Evolutionary conservation across 2,329 filamentous ascomycete genomes (phyloP).

Genomic region (Xylariaceae sp.): DNA sequence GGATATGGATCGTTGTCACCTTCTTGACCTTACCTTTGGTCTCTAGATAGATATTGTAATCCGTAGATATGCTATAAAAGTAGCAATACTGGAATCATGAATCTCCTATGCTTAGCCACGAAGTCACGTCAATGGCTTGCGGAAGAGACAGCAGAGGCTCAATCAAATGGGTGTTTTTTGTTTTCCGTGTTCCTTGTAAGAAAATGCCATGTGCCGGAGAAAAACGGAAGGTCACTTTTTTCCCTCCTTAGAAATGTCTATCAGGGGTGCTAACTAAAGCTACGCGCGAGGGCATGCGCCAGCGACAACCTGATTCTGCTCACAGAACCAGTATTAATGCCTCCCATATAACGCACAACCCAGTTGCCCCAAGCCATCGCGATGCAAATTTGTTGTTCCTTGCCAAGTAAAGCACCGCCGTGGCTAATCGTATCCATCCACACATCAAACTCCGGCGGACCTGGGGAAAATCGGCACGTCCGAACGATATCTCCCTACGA

Average conservation of each 20-base stretch:
- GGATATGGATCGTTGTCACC: too few relatives aligned
- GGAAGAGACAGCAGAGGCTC: not conserved
- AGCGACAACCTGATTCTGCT: constrained; percentile 26
- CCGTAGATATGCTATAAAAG: too few relatives aligned
- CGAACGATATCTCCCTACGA: constrained; percentile 11
- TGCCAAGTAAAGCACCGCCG: constrained; percentile 28
- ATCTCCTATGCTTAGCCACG: not conserved
- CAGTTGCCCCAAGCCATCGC: constrained; percentile 21
- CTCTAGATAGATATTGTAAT: too few relatives aligned
- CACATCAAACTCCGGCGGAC: constrained; percentile 15
- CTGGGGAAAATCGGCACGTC: constrained; percentile 7
- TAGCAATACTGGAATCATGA: too few relatives aligned
- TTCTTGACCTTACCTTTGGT: too few relatives aligned
- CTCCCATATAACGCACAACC: constrained; percentile 25
- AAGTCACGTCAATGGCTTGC: not conserved
- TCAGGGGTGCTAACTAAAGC: constrained; percentile 34
- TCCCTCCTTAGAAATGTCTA: constrained; percentile 31
- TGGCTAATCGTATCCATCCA: constrained; percentile 25
- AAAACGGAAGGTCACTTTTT: constrained; percentile 22
- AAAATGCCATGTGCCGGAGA: constrained; percentile 9
- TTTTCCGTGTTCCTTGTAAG: constrained; percentile 6
- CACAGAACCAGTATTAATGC: constrained; percentile 19
- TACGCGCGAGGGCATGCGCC: constrained; percentile 30
- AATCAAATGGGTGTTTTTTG: constrained; percentile 3
- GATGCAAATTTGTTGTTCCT: constrained; percentile 24